These are phyloP conservation scores for Pichia terricola DNA, from an alignment of 1,139 yeast species.

Conservation along the genomic window DNA sequence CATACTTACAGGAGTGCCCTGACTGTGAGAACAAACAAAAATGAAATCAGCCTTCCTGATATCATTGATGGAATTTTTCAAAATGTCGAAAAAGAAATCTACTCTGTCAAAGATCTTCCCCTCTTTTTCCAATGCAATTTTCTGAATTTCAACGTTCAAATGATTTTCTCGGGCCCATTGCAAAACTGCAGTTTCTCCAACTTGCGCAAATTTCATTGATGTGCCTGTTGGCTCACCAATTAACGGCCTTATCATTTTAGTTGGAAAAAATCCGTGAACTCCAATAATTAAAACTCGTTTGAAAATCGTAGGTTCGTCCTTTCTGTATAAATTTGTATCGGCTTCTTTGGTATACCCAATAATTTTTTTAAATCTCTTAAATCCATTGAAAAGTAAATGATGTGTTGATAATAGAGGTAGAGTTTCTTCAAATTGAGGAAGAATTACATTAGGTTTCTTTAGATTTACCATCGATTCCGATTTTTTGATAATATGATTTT, in stretches of 20 bases:
- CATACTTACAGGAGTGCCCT: constrained; percentile 88
- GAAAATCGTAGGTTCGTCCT: constrained; percentile 20
- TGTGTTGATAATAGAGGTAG: constrained; percentile 22
- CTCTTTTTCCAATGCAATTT: constrained; percentile 87
- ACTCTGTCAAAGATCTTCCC: constrained; percentile 85
- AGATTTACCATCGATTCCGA: not conserved
- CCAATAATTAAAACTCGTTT: constrained; percentile 71
- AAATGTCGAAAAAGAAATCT: constrained; percentile 62
- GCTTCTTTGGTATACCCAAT: constrained; percentile 11
- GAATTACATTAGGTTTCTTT: not conserved
- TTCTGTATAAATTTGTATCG: constrained; percentile 24
- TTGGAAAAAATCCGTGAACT: constrained; percentile 93
- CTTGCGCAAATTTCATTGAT: constrained; percentile 74
- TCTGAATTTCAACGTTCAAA: constrained; percentile 59
- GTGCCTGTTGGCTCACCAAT: constrained; percentile 94
- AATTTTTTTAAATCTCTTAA: constrained; percentile 11
- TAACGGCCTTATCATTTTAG: constrained; percentile 70
- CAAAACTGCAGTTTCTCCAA: constrained; percentile 70
- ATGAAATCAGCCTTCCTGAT: constrained; percentile 73
- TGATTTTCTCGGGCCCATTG: constrained; percentile 60
- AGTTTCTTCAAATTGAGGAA: constrained; percentile 25
- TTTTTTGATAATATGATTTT: not conserved
- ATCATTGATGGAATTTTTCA: constrained; percentile 63
- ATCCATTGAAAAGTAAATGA: constrained; percentile 9
- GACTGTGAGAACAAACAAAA: constrained; percentile 88